Evolutionary conservation across 768 basidiomycete species (phyloP).

Genomic region (Kwoniella sp.): DNA sequence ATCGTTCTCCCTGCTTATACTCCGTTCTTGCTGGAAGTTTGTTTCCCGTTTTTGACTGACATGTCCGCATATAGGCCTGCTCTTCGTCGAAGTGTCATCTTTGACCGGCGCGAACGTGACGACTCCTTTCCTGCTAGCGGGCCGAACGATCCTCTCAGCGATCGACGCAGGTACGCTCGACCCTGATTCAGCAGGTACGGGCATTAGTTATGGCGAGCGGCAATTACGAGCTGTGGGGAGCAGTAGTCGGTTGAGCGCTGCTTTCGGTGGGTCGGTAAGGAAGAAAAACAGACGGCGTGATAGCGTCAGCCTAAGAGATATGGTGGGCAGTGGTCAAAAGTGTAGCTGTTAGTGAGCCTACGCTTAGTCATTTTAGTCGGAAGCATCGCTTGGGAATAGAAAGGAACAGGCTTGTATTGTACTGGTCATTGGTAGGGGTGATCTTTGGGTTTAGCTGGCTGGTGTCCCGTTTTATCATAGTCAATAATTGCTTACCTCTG

Average conservation of each 20-base stretch:
- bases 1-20: not conserved
- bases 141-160: slow-evolving; percentile 81
- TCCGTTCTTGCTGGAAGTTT: not conserved
- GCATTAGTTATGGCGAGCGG: slow-evolving; percentile 94
- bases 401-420: too few species aligned
- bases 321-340: slow-evolving; percentile 47
- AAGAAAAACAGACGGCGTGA: slow-evolving; percentile 38
- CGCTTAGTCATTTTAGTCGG: not conserved
- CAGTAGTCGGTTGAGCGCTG: slow-evolving; percentile 81
- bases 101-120: slow-evolving; percentile 86
- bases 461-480: too few species aligned
- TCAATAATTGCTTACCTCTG: too few species aligned
- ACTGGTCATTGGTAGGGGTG: too few species aligned
- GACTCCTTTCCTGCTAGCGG: slow-evolving; percentile 81
- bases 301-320: slow-evolving; percentile 51
- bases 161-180: slow-evolving; percentile 89
- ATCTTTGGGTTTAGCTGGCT: too few species aligned
- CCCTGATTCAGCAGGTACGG: slow-evolving; percentile 91
- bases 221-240: slow-evolving; percentile 87
- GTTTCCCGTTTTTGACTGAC: not conserved
- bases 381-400: too few species aligned
- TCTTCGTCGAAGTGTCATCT: slow-evolving; percentile 92
- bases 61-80: slow-evolving; percentile 65
- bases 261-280: slow-evolving; percentile 33
- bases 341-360: slow-evolving; percentile 40